Base-by-base conservation (phyloP, 192 early-diverging fungal species). In the Coemansia sp. region DNA sequence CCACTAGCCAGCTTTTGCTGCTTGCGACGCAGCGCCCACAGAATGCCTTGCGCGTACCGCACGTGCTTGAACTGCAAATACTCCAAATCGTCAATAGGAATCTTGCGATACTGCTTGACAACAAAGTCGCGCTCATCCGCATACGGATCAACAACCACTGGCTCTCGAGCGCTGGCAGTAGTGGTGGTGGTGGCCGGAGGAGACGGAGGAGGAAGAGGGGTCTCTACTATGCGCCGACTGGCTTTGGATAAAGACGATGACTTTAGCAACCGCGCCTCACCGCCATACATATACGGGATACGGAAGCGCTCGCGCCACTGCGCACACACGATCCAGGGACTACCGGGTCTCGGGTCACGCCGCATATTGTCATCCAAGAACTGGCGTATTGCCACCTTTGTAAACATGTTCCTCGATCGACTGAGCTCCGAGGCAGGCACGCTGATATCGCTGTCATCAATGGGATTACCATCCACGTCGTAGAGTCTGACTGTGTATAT, bases 21-120 rank as follows among this genome's bases (percentile, higher is more conserved):
- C 46, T 70, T 63, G 57, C 65, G 61, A 10, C 71, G 58, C 38
- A 60, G 27, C 32, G 68, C 62, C 73, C 74, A 72, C 57, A 71
- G 38, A 32, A 62, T 62, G 25, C 78, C 67, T 1, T 71, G 67
- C 17, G 27, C 59, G 29, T 59, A 64, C 40, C 56, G 70, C 75
- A 61, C 79, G 65, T 71, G 87, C 77, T 60, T 64, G 46, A 69
- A 72, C 35, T 82, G 68, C 3, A 88, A 77, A 25, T 93, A 75
- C 24, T 93, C 92, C 41, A 93, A 67, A 78, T 98, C 94, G 57
- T 97, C 94, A 4, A 93, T 88, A 5, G 95, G 95, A 62, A 90
- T 92, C 64, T 89, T 89, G 42, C 91, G 77, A 15, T 73, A 60
- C 20, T 61, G 43, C 45, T 82, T 85, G 38, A 70, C 38, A 36